Evolutionary conservation across 2,329 filamentous ascomycete species (phyloP).

Genomic region (Fusarium falciforme): DNA sequence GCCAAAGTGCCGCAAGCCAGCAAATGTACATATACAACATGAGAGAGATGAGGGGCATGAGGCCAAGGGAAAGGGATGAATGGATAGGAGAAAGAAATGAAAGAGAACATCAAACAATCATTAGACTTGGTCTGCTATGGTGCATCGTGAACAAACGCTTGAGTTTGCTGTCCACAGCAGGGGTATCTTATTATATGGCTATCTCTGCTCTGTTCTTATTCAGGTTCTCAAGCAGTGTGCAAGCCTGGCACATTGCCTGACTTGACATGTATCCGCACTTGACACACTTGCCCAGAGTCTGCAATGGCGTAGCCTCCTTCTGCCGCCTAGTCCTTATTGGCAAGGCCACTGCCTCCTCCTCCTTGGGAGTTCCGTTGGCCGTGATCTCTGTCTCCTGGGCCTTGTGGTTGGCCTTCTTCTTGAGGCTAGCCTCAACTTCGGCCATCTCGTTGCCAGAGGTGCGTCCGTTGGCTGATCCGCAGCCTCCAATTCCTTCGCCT

Average conservation of each 20-base stretch:
- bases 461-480: constrained; percentile 73
- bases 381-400: constrained; percentile 50
- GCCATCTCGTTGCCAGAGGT: constrained; percentile 82
- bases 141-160: background rate
- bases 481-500: constrained; percentile 69
- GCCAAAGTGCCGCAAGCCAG: constrained; percentile 18
- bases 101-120: constrained; percentile 18
- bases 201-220: constrained; percentile 81
- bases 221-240: constrained; percentile 85
- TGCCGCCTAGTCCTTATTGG: constrained; percentile 46
- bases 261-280: constrained; percentile 96
- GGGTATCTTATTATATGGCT: constrained; percentile 55
- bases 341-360: constrained; percentile 49
- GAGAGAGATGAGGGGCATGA: constrained; percentile 6
- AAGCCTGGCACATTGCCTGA: constrained; percentile 93
- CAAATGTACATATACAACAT: constrained; percentile 39
- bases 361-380: constrained; percentile 35
- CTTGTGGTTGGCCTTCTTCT: constrained; percentile 31
- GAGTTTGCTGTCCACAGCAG: background rate
- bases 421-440: constrained; percentile 73
- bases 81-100: constrained; percentile 27
- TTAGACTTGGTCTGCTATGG: background rate
- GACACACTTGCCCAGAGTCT: constrained; percentile 84
- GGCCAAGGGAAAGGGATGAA: constrained; percentile 3
- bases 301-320: constrained; percentile 59